Conservation (phyloP, 495 filamentous ascomycete genomes). For the Hyaloscypha variabilis region DNA sequence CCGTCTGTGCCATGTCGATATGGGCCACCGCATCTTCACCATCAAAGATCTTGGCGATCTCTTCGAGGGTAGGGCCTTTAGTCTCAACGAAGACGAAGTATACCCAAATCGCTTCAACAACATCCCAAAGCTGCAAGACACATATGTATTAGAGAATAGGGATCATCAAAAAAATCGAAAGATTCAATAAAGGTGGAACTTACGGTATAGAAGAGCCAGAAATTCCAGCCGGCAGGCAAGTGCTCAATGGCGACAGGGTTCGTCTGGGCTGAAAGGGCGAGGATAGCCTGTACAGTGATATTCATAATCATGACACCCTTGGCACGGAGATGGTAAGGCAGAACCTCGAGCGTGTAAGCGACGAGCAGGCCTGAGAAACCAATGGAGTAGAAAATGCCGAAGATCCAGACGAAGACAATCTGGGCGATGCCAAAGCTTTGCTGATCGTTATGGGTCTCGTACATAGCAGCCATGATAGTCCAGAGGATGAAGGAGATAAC, state of each 20-base stretch:
- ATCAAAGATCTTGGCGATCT: constrained; percentile 65
- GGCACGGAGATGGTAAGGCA: constrained; percentile 57
- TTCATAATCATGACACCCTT: too few species aligned
- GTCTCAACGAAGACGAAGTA: constrained; percentile 27
- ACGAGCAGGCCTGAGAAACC: constrained; percentile 64
- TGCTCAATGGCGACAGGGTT: too few species aligned
- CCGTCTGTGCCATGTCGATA: neutral
- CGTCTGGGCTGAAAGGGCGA: constrained; percentile 28
- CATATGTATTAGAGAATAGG: too few species aligned
- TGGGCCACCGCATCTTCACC: constrained; percentile 21
- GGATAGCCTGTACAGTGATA: too few species aligned
- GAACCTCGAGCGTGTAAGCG: constrained; percentile 61
- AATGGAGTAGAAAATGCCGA: constrained; percentile 60
- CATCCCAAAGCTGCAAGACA: constrained; percentile 24
- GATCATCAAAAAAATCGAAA: too few species aligned
- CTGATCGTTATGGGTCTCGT: too few species aligned
- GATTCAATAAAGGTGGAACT: too few species aligned
- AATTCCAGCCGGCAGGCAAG: too few species aligned
- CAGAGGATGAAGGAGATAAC: constrained; percentile 36
- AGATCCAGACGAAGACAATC: constrained; percentile 62
- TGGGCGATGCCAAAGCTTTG: constrained; percentile 46
- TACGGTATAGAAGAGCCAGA: too few species aligned
- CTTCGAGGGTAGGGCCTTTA: constrained; percentile 51
- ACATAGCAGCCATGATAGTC: constrained; percentile 55
- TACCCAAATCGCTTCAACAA: constrained; percentile 20